Evolutionary conservation across 139 green algal genomes (phyloP), one percentile per base, ranked within the genome.

Genomic region (Micractinium sp.): DNA sequence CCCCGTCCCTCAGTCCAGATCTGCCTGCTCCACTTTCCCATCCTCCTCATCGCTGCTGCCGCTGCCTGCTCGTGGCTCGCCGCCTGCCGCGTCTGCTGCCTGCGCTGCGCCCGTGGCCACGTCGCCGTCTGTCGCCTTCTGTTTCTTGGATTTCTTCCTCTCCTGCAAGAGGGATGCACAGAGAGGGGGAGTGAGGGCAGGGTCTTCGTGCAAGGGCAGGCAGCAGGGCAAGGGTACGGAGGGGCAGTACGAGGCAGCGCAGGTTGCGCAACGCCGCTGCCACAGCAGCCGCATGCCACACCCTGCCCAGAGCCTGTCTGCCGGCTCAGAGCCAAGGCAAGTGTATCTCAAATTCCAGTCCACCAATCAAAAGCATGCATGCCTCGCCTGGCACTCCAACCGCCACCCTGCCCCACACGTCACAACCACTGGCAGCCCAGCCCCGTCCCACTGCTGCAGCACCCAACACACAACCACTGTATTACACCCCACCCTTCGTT

Each of bases 141-240:
- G 75, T 56, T 87, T 87, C 78, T 90, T 90, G 4, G 56, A n/a
- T 25, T 85, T 85, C 60, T 87, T 67, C 69, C 87, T 90, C 27
- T 90, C 87, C 87, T 90, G 87, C 78, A 53, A 1, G n/a, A n/a
- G 12, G 35, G 22, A 12, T 0, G 12, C 1, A 35, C 13, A 73
- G n/a, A 56, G 18, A 33, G 31, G 38, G 29, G 27, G 27, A 81
- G 66, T n/a, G n/a, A n/a, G n/a, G n/a, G n/a, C n/a, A n/a, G n/a
- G n/a, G n/a, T n/a, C n/a, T n/a, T n/a, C n/a, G n/a, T n/a, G n/a
- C n/a, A n/a, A n/a, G n/a, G n/a, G n/a, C n/a, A n/a, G n/a, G n/a
- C n/a, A n/a, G n/a, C n/a, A n/a, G n/a, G n/a, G n/a, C n/a, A n/a
- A n/a, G n/a, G n/a, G n/a, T n/a, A n/a, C n/a, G n/a, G n/a, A n/a